phyloP scores from a whole-genome alignment of 225 moss, liverwort and hornwort species.

The Bryum argenteum region DNA sequence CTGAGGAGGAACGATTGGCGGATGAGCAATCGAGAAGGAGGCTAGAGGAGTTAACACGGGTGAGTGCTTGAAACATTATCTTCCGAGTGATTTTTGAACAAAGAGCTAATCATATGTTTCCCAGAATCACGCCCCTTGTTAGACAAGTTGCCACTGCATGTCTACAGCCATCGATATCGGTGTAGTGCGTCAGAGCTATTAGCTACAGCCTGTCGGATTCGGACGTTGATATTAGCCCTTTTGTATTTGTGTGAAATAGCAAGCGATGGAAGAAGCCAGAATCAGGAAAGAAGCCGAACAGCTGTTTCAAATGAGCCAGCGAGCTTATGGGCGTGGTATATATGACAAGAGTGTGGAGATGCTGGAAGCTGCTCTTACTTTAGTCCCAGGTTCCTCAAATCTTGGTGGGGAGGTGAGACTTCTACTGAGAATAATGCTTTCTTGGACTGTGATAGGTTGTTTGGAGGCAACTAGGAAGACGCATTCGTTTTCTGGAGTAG shows the following conservation, averaged over 20 bases:
- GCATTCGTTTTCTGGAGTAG: constrained; percentile 17
- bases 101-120: background rate
- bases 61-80: constrained; percentile 47
- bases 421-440: constrained; percentile 6
- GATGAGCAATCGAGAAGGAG: constrained; percentile 67
- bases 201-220: constrained; percentile 18
- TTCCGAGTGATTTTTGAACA: constrained; percentile 1
- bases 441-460: background rate
- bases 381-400: constrained; percentile 61
- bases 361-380: constrained; percentile 85
- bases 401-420: constrained; percentile 89
- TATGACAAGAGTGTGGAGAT: constrained; percentile 94
- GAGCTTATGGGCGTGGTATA: constrained; percentile 87
- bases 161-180: constrained; percentile 6
- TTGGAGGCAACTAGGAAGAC: background rate
- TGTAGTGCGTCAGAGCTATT: constrained; percentile 25
- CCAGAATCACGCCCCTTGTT: background rate
- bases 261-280: constrained; percentile 87
- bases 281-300: constrained; percentile 84
- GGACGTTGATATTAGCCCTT: constrained; percentile 25
- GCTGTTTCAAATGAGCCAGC: constrained; percentile 85
- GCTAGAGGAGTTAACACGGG: constrained; percentile 82
- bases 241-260: constrained; percentile 48
- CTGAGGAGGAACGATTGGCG: constrained; percentile 63
- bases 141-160: constrained; percentile 13